Conservation (phyloP, 345 rosid species). For the Microthlaspi erraticum region DNA sequence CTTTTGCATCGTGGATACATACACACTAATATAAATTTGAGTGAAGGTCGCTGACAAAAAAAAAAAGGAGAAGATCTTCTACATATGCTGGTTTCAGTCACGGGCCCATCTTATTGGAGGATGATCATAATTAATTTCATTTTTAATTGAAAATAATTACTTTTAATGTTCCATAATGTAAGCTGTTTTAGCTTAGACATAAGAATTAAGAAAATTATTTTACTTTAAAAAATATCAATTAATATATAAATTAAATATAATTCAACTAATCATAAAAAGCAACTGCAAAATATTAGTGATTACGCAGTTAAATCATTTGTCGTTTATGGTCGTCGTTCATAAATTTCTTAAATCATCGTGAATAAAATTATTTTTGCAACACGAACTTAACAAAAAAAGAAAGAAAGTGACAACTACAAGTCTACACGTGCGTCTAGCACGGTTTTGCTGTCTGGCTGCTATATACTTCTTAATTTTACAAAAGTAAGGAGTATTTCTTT, state of each 20-base stretch:
- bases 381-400: slow-evolving; percentile 17
- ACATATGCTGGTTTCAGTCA: slow-evolving; percentile 23
- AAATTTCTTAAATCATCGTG: background rate
- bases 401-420: slow-evolving; percentile 19
- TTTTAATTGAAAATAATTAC: background rate
- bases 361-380: background rate
- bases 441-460: slow-evolving; percentile 31
- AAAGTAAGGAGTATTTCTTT: too few relatives aligned
- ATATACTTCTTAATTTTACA: too few relatives aligned
- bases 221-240: too few relatives aligned
- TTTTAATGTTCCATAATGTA: too few relatives aligned
- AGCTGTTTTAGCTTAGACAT: too few relatives aligned
- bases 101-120: slow-evolving; percentile 6
- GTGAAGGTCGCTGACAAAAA: slow-evolving; percentile 11
- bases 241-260: too few relatives aligned
- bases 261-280: too few relatives aligned
- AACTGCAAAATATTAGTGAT: too few relatives aligned
- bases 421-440: slow-evolving; percentile 43
- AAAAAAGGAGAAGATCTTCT: slow-evolving; percentile 3
- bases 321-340: slow-evolving; percentile 25
- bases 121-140: background rate
- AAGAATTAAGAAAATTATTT: too few relatives aligned
- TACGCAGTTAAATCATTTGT: too few relatives aligned
- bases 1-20: background rate
- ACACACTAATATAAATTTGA: background rate